These are phyloP conservation scores for Entelexis sorbosivorans DNA, from an alignment of 1,139 yeast species.

Conservation along the genomic window DNA sequence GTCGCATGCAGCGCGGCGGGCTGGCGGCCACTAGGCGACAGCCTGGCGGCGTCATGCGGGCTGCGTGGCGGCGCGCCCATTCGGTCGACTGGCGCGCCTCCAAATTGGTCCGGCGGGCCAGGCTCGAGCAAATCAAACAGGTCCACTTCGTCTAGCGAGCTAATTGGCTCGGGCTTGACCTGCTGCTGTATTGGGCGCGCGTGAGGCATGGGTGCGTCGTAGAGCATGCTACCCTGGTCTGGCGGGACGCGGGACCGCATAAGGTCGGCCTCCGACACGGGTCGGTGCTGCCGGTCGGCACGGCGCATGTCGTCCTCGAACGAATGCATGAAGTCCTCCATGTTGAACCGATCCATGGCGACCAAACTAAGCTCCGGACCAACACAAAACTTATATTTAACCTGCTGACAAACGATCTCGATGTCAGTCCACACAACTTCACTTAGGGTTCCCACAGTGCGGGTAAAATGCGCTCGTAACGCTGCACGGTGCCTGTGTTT, in stretches of 20 bases:
- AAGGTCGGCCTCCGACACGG: background rate
- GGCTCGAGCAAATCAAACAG: conserved; percentile 1
- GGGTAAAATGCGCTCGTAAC: background rate
- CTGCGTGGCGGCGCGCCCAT: background rate
- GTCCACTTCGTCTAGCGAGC: background rate
- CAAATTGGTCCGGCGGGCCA: background rate
- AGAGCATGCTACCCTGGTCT: background rate
- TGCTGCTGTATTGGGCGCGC: background rate
- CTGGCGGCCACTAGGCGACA: background rate
- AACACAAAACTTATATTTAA: conserved; percentile 1
- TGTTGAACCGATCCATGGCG: conserved; percentile 3
- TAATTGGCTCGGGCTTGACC: background rate
- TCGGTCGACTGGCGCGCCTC: background rate
- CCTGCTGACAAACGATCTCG: conserved; percentile 7
- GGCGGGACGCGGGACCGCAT: background rate
- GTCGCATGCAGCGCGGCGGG: background rate
- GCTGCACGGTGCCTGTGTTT: background rate
- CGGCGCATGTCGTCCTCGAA: conserved; percentile 5
- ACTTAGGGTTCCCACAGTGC: background rate
- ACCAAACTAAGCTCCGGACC: background rate
- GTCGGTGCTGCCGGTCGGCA: background rate
- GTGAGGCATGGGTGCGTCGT: background rate
- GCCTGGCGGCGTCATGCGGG: background rate
- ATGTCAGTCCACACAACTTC: background rate
- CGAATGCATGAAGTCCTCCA: conserved; percentile 4